Evolutionary conservation across 768 basidiomycete genomes (phyloP), one percentile per base, ranked within the genome.

Genomic region (Artomyces pyxidatus): DNA sequence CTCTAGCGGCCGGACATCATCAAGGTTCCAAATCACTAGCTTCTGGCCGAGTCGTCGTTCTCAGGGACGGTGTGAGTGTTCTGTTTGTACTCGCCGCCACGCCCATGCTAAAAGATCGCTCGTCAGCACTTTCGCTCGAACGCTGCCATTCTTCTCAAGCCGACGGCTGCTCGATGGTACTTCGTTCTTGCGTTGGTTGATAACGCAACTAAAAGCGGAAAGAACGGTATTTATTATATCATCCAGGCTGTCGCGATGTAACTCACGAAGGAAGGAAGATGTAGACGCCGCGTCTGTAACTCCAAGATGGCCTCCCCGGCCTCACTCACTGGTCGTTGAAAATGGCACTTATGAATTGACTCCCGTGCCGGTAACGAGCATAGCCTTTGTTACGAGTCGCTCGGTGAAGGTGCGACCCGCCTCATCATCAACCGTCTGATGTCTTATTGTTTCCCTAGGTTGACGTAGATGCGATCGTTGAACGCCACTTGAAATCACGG

Each of bases 41-140:
- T 14, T 60, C 80, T 0, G 95, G 95, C 3, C 75, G 96, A 47
- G 80, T 97, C 17, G 80, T 98, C 2, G 65, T 98, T 29, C 68
- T 99, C 29, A 79, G 83, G 42, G 85, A 97, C 61, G 76, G 77
- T 32, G 95, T 96, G 66, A 59, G 83, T 63, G 27, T n/a, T 21
- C 10, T 42, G 37, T 32, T 12, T 27, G 42, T 5, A 51, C 41
- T 9, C 22, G 23, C 7, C 21, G 19, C 21, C 3, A 27, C 35
- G 19, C 35, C n/a, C 26, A 22, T 41, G 5, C 25, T 38, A 37
- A 48, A 57, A 30, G 50, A 32, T 48, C 44, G 23, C 16, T 22
- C n/a, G 26, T 26, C 58, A 95, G 92, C 88, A 91, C 63, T 93
- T 89, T 63, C 71, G 68, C 48, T 73, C 71, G 16, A 85, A 82